Percentiles rank a stretch among this genome's conserved stretches.
These are phyloP conservation scores for Pythium biforme DNA, from an alignment of 352 stramenopile genomes.

Conservation along the genomic window DNA sequence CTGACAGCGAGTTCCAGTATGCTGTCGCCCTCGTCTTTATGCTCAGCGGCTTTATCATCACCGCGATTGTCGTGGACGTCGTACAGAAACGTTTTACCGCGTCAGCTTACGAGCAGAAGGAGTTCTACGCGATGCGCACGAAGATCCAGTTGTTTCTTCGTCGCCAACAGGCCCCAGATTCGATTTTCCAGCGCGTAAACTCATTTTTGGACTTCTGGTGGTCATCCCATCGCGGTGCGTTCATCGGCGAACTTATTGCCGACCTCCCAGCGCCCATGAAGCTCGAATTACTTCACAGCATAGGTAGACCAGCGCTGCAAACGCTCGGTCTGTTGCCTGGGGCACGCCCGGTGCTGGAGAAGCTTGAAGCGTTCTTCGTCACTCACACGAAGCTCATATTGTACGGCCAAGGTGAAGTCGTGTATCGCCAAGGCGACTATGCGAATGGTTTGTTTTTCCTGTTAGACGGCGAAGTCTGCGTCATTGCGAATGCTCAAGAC, in stretches of 20 bases:
- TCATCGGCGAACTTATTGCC: constrained; percentile 38
- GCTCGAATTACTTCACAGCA: constrained; percentile 37
- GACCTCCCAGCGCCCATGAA: constrained; percentile 36
- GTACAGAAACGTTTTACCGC: constrained; percentile 53
- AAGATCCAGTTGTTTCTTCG: constrained; percentile 48
- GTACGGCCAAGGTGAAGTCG: constrained; percentile 31
- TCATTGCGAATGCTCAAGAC: constrained; percentile 18
- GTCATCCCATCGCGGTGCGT: constrained; percentile 39
- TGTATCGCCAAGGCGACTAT: constrained; percentile 26
- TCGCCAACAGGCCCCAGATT: constrained; percentile 38
- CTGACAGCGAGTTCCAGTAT: constrained; percentile 37
- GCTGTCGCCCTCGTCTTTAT: constrained; percentile 44
- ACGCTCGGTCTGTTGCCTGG: constrained; percentile 29
- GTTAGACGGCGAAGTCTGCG: constrained; percentile 29
- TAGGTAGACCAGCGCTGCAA: constrained; percentile 38
- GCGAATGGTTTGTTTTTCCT: constrained; percentile 37
- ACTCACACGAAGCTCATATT: constrained; percentile 38
- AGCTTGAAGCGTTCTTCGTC: constrained; percentile 38
- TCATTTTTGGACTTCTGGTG: constrained; percentile 54
- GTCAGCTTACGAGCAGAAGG: constrained; percentile 49
- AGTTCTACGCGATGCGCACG: constrained; percentile 42
- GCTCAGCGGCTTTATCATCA: constrained; percentile 51
- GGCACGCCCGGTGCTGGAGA: constrained; percentile 26
- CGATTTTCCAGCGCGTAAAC: constrained; percentile 44
- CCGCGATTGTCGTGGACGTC: constrained; percentile 48